Evolutionary conservation across 306 rosid species (phyloP).

Genomic region (Castanospermum australe): DNA sequence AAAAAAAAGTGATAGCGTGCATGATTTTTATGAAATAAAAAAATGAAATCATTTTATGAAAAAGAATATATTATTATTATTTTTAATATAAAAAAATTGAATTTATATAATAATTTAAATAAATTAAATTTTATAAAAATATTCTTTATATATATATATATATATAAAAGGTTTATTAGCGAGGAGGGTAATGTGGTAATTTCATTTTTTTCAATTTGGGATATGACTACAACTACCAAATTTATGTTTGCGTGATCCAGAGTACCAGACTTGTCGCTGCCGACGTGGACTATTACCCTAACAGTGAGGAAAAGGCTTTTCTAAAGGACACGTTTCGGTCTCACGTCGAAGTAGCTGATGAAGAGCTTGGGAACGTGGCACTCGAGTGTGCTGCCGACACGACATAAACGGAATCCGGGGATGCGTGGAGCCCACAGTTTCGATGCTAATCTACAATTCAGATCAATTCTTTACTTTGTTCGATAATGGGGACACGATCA

Average conservation of each 20-base stretch:
- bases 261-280: neutral
- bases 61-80: too few species aligned
- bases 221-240: neutral
- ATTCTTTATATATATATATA: too few species aligned
- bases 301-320: neutral
- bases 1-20: neutral
- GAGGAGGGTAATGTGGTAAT: neutral
- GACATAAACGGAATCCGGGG: neutral
- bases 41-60: too few species aligned
- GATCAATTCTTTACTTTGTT: neutral
- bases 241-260: neutral
- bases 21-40: neutral
- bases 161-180: neutral
- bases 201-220: too few species aligned
- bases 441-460: neutral
- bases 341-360: neutral
- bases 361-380: neutral
- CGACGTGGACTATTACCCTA: neutral
- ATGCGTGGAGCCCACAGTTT: neutral
- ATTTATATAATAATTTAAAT: too few species aligned
- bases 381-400: conserved; percentile 26
- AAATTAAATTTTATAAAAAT: too few species aligned
- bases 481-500: too few species aligned
- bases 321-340: neutral
- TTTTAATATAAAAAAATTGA: too few species aligned